These are phyloP conservation scores for Lathyrus sativus DNA, from an alignment of 306 rosid species.

Conservation along the genomic window DNA sequence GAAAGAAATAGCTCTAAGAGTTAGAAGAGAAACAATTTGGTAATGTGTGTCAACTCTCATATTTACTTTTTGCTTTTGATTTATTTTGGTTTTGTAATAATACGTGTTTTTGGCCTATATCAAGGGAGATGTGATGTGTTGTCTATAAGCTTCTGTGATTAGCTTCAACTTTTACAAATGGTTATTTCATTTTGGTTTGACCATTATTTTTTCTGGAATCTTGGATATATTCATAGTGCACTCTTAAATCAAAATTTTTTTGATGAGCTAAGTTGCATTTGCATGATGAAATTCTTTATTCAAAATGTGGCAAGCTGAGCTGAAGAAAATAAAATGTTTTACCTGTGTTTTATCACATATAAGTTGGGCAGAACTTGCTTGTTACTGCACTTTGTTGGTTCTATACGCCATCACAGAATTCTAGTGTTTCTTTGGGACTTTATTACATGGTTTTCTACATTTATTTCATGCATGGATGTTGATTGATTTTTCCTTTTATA, in stretches of 20 bases:
- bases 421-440: conserved; percentile 20
- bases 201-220: conserved; percentile 14
- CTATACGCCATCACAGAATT: conserved; percentile 6
- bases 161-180: conserved; percentile 2
- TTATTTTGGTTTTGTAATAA: too few relatives aligned
- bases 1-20: conserved; percentile 8
- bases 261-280: conserved; percentile 15
- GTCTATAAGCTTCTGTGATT: background rate
- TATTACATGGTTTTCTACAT: background rate
- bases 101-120: too few relatives aligned
- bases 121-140: background rate
- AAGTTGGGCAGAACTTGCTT: too few relatives aligned
- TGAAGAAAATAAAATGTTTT: conserved; percentile 16
- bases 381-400: background rate
- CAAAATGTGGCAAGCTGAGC: conserved; percentile 18
- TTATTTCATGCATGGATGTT: conserved; percentile 1
- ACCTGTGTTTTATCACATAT: background rate
- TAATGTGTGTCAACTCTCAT: background rate
- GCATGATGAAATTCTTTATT: conserved; percentile 23
- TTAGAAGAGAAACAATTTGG: conserved; percentile 16
- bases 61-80: background rate
- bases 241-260: conserved; percentile 20
- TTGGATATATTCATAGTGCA: conserved; percentile 10
- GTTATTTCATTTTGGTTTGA: conserved; percentile 13
- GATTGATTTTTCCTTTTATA: conserved; percentile 26